Evolutionary conservation across 78 protist genomes (phyloP), one percentile per base, ranked within the genome.

Genomic region (Parvularia atlantis): DNA sequence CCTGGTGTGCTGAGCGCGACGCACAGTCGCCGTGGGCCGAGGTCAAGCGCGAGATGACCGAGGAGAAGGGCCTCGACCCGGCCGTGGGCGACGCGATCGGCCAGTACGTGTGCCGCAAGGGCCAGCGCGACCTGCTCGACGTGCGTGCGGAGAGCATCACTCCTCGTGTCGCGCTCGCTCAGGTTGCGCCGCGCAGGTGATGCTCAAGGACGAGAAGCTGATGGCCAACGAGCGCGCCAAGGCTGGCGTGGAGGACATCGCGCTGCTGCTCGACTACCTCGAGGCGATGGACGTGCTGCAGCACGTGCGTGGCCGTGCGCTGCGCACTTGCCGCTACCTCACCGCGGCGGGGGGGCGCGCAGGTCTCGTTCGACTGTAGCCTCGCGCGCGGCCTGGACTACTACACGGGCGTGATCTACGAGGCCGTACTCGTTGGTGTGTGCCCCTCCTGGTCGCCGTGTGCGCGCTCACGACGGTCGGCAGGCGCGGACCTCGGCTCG

Each of bases 321-420:
- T 11, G 11, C 24, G 7, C 24, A 44, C 11, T 7, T 44, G 50
- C 50, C 24, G 24, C 7, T 58, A n/a, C 13, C 63, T 59, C 20
- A 35, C 63, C 11, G 63, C 28, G 52, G 5, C 9, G 0, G 19
- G 30, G 10, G 20, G 26, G 65, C 44, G 13, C 9, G 10, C 24
- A 75, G 56, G 28, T 87, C n/a, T 6, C 26, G 17, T 91, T 94
- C 43, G 95, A 91, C 75, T 65, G 83, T 5, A 40, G 82, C 9
- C 74, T 94, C 20, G 95, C 96, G 14, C 71, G 98, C 33, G 98
- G 98, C 26, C 77, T 91, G 41, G 95, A 91, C 44, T 94, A 94
- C 82, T 94, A 94, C 84, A 94, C 98, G 0, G 78, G 69, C 30
- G 66, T 89, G 73, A 84, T 93, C 59, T 89, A 79, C 54, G 97